These are phyloP conservation scores for Purshia tridentata DNA, from an alignment of 306 rosid species.

Conservation along the genomic window DNA sequence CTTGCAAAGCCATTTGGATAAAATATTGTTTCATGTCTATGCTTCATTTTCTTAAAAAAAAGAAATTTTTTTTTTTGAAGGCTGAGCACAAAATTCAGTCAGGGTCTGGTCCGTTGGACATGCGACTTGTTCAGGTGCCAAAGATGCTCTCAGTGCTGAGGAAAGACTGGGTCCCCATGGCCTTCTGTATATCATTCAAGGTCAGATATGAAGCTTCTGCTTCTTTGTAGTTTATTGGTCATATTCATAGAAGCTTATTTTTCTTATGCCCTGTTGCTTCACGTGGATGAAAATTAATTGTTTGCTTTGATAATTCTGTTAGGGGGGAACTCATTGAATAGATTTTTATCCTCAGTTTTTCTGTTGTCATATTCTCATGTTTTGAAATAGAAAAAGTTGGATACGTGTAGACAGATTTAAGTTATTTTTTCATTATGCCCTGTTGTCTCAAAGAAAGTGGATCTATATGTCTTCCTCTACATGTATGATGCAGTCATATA, in stretches of 20 bases:
- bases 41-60: background rate
- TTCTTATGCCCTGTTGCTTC: background rate
- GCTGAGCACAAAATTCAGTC: constrained; percentile 94
- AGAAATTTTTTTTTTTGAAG: constrained; percentile 34
- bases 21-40: too few species aligned
- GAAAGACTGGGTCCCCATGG: constrained; percentile 73
- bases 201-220: constrained; percentile 34
- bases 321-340: background rate
- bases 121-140: constrained; percentile 87
- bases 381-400: background rate
- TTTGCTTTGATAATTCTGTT: background rate
- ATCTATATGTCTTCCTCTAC: background rate
- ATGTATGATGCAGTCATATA: background rate
- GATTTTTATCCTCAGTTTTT: background rate
- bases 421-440: background rate
- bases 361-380: background rate
- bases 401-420: background rate
- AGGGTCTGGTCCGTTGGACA: constrained; percentile 75
- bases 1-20: too few species aligned
- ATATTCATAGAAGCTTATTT: background rate
- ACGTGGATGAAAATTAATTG: background rate
- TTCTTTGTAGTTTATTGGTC: background rate
- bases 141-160: constrained; percentile 79
- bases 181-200: constrained; percentile 92
- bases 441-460: background rate